Conservation (phyloP, 2,329 filamentous ascomycete species). For the Alternaria viburni region DNA sequence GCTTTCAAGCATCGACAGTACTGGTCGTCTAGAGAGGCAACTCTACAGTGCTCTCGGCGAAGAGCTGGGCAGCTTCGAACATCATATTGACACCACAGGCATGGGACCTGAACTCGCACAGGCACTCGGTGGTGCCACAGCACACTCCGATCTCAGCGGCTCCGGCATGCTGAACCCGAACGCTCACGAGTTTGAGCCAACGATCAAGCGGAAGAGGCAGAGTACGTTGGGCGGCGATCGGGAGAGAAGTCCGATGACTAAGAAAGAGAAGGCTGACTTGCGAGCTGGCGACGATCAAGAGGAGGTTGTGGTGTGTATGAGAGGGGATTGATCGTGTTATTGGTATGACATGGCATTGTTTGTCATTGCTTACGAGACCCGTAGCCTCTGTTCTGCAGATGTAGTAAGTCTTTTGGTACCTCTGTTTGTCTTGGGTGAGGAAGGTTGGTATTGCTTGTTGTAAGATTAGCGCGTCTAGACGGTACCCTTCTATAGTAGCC, state of each 20-base stretch:
- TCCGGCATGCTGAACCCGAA: constrained; percentile 2
- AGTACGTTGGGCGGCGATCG: constrained; percentile 27
- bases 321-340: neutral
- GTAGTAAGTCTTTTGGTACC: too few relatives aligned
- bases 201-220: constrained; percentile 38
- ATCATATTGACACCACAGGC: constrained; percentile 10
- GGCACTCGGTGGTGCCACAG: neutral
- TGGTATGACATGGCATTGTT: too few relatives aligned
- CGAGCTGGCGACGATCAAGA: neutral
- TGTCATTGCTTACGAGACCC: too few relatives aligned
- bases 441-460: too few relatives aligned
- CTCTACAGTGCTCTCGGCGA: constrained; percentile 42
- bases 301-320: neutral
- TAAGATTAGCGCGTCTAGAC: too few relatives aligned
- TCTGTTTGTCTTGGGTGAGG: too few relatives aligned
- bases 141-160: constrained; percentile 5
- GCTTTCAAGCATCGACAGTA: constrained; percentile 40
- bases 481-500: too few relatives aligned
- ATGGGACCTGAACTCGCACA: constrained; percentile 24
- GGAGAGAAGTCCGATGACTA: constrained; percentile 27
- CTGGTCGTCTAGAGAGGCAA: constrained; percentile 33
- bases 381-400: too few relatives aligned
- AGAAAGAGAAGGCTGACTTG: constrained; percentile 30
- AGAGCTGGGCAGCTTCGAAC: constrained; percentile 34
- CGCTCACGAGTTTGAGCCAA: constrained; percentile 20